These are phyloP conservation scores for Penicillium fimorum DNA, from an alignment of 495 filamentous ascomycete genomes.

Conservation along the genomic window DNA sequence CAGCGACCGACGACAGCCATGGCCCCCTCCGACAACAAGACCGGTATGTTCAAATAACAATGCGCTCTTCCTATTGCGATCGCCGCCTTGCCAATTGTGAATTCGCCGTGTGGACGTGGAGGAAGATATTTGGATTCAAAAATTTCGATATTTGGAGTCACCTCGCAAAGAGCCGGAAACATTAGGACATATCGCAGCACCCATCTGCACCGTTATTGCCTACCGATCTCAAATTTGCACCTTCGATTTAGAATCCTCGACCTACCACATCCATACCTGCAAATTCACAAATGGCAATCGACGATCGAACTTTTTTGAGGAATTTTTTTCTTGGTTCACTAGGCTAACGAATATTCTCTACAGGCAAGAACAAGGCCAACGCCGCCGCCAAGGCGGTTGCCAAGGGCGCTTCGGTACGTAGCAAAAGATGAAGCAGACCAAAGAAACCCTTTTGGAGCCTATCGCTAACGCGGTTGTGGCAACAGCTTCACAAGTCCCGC, in stretches of 20 bases:
- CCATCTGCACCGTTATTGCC: not conserved
- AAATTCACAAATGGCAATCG: constrained; percentile 14
- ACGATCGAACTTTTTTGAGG: constrained; percentile 13
- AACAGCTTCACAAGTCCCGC: constrained; percentile 69
- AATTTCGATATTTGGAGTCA: constrained; percentile 10
- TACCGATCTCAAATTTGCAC: not conserved
- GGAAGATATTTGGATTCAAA: constrained; percentile 9
- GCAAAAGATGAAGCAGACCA: constrained; percentile 15
- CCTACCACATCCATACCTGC: not conserved
- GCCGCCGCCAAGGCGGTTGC: constrained; percentile 92
- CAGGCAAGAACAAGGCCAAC: constrained; percentile 63
- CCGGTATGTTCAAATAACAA: constrained; percentile 55
- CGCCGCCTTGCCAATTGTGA: constrained; percentile 19
- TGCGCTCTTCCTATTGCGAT: constrained; percentile 15
- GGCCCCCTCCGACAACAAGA: constrained; percentile 70
- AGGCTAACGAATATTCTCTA: constrained; percentile 3
- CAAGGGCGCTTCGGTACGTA: constrained; percentile 69
- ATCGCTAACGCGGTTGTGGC: constrained; percentile 12
- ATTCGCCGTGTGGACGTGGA: constrained; percentile 34
- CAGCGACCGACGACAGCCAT: constrained; percentile 58
- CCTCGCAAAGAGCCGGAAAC: not conserved
- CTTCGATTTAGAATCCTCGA: not conserved
- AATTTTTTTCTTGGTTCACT: not conserved
- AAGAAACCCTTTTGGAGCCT: constrained; percentile 10
- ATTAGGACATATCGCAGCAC: not conserved